A percentile compares a stretch with the other conserved stretches of the same genome.
Evolutionary conservation across 1,284 basidiomycete genomes (phyloP).

Genomic region (Trichosporon inkin): DNA sequence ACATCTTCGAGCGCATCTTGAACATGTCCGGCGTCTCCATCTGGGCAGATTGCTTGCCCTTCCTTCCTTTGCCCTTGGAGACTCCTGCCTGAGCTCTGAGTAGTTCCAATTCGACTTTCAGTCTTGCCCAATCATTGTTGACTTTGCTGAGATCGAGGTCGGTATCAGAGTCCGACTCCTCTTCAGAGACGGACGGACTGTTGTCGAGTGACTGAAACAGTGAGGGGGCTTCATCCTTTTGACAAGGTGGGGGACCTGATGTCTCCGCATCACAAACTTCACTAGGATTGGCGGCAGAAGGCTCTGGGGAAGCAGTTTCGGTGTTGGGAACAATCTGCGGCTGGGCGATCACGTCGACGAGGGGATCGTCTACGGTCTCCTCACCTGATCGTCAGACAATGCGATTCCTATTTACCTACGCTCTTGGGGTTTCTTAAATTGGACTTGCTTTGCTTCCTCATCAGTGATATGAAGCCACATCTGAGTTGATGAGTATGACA

Average conservation of each 20-base stretch:
- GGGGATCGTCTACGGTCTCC: conserved; percentile 2
- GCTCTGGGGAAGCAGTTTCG: neutral
- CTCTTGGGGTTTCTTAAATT: neutral
- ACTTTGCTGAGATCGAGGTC: conserved; percentile 60
- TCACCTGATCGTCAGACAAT: neutral
- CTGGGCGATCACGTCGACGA: conserved; percentile 9
- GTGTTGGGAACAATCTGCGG: too few relatives aligned
- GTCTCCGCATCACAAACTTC: too few relatives aligned
- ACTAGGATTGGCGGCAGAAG: neutral
- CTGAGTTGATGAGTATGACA: conserved; percentile 49
- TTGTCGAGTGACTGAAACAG: conserved; percentile 34
- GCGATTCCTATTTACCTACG: neutral
- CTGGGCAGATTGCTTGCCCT: conserved; percentile 36
- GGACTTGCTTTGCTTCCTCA: conserved; percentile 55
- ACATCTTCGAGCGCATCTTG: conserved; percentile 58
- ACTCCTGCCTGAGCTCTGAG: conserved; percentile 23
- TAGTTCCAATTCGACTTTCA: conserved; percentile 55
- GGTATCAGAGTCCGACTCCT: conserved; percentile 32
- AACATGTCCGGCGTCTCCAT: conserved; percentile 52
- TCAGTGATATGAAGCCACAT: conserved; percentile 65
- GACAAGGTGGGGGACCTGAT: too few relatives aligned
- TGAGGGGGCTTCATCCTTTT: conserved; percentile 10
- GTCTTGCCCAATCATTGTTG: conserved; percentile 48
- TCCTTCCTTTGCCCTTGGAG: conserved; percentile 40
- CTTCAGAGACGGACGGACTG: conserved; percentile 11